Conservation (phyloP, 805 yeast genomes). For the Kluyveromyces lactis region DNA sequence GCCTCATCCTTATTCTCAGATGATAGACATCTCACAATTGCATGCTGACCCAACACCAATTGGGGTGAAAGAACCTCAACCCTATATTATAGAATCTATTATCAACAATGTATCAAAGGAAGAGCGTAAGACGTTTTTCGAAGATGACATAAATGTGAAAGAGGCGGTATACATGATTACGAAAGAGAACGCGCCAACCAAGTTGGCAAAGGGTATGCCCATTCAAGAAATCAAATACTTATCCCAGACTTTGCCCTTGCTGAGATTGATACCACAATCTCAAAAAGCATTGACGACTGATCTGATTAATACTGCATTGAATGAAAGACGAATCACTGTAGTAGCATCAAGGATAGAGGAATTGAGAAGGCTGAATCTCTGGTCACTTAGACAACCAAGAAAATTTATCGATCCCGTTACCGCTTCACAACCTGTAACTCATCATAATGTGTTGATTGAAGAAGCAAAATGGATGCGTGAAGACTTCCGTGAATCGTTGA, state of each 20-base stretch:
- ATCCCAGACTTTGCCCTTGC: slow-evolving; percentile 80
- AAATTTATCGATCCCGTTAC: slow-evolving; percentile 55
- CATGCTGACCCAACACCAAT: slow-evolving; percentile 15
- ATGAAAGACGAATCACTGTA: slow-evolving; percentile 88
- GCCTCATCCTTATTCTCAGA: background rate
- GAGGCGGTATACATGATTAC: slow-evolving; percentile 38
- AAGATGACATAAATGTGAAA: slow-evolving; percentile 34
- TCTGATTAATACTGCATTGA: slow-evolving; percentile 71
- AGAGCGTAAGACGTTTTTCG: slow-evolving; percentile 18
- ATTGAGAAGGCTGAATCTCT: slow-evolving; percentile 72
- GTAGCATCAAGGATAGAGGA: slow-evolving; percentile 88
- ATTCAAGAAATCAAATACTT: slow-evolving; percentile 80
- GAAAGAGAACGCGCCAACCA: slow-evolving; percentile 46
- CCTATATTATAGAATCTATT: slow-evolving; percentile 16
- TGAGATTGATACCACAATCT: slow-evolving; percentile 71
- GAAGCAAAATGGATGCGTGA: slow-evolving; percentile 82
- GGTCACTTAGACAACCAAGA: slow-evolving; percentile 86
- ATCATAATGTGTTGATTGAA: slow-evolving; percentile 64
- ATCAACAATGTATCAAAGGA: slow-evolving; percentile 6
- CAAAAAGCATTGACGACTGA: slow-evolving; percentile 84
- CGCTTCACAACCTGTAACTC: slow-evolving; percentile 35
- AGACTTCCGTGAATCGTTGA: slow-evolving; percentile 64
- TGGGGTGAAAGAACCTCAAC: slow-evolving; percentile 7
- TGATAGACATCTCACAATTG: slow-evolving; percentile 2
- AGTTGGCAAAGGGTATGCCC: slow-evolving; percentile 51